Evolutionary conservation across 192 early-diverging fungal genomes (phyloP), one percentile per base, ranked within the genome.

Genomic region (Pilaira anomala): DNA sequence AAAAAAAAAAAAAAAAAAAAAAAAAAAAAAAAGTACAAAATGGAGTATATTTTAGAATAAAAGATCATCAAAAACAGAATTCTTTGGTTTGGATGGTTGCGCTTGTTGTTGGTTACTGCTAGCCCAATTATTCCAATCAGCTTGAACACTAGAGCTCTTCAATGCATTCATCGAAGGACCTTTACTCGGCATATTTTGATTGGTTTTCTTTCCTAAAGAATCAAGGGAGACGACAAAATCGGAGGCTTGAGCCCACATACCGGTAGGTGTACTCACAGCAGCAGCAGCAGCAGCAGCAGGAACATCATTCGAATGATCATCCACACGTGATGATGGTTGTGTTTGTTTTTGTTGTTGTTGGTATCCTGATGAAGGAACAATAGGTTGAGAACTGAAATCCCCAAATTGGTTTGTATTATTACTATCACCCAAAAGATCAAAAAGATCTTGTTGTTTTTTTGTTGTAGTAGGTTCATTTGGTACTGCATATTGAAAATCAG

Each of bases 241-340:
- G 18, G 85, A 87, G 36, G 81, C 83, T 60, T 82, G 75, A 11
- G 83, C 82, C 88, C 88, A 91, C 41, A 88, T 88, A 66, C 88
- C 87, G 60, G 78, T 71, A 60, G 30, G 7, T 60, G 55, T 19
- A 41, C 19, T 46, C 9, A 41, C 30, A 11, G 16, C 39, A 28
- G 54, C 13, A 4, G 71, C 11, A 25, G 28, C 28, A 46, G 53
- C 30, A 11, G 16, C 39, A 28, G 54, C 13, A 4, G 71, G n/a
- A 25, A 18, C 28, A 42, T 39, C 11, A 24, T 52, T 22, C 2
- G 41, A 26, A 28, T 28, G 25, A 36, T 36, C 33, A 36, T 36
- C 33, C 4, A 21, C 45, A 22, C 24, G 36, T 21, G 56, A 42
- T 56, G 42, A 21, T 56, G 42, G n/a, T 51, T 55, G 7, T 12